Evolutionary conservation across 2,329 filamentous ascomycete species (phyloP), one percentile per base, ranked within the genome.

Genomic region (Diaporthe ilicicola): DNA sequence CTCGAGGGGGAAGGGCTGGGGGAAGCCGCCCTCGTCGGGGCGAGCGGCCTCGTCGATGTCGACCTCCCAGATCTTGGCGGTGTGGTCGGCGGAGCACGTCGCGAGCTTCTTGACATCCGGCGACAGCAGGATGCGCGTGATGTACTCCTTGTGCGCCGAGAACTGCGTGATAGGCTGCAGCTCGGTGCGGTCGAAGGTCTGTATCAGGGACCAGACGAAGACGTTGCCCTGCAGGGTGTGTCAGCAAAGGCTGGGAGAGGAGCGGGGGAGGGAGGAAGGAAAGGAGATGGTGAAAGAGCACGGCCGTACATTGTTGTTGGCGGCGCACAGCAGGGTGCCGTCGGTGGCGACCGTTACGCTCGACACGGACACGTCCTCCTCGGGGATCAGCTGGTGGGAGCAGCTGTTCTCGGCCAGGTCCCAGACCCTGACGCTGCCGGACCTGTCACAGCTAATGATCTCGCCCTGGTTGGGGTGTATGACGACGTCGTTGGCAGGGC

Each of bases 401-500:
- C 96, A 99, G 77, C 94, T 97, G 80, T 98, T 98, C 87, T 98
- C 95, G 10, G 94, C 94, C 70, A 99, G 83, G 78, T 99, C 96
- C 96, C 96, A 99, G 74, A 99, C 93, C 50, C 95, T 88, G 72
- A 99, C 94, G 80, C 94, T 97, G 59, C 96, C 96, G 59, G 93
- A 92, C 42, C 95, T 91, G 80, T 99, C 96, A 80, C 95, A 98
- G 80, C 94, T 97, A 78, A 99, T 97, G 73, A 99, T 92, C 84
- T 99, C 96, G 72, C 95, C 96, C 84, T 99, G 96, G 79, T 99
- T 99, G 0, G 96, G 96, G 81, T 99, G 96, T 70, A 99, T 99
- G n/a, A 98, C 96, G 10, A 99, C 96, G 81, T 99, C 96, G 78
- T 98, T 99, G 66, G 95, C 96, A 0, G 96, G 91, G 42, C 91